Evolutionary conservation across 305 asterid genomes (phyloP).

Genomic region (Fraxinus ornus): DNA sequence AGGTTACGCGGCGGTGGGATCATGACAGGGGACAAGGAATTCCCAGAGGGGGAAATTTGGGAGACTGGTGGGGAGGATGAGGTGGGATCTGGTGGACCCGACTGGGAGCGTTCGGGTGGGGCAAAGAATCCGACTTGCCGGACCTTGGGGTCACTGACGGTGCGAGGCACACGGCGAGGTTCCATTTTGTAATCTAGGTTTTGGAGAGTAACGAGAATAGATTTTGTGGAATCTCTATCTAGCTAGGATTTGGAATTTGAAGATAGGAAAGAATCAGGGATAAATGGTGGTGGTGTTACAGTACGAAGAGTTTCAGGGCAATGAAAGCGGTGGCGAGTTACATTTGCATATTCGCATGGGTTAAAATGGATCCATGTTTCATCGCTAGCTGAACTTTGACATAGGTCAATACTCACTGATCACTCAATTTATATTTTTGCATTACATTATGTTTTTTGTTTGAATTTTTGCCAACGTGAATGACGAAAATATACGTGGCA

Average conservation of each 20-base stretch:
- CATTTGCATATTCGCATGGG: no score
- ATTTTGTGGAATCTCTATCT: neutral
- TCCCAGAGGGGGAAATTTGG: conserved; percentile 55
- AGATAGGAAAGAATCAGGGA: neutral
- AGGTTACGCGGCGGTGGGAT: conserved; percentile 87
- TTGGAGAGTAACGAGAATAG: conserved; percentile 9
- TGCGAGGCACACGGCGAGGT: conserved; percentile 61
- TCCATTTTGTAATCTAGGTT: conserved; percentile 41
- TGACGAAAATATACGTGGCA: no score
- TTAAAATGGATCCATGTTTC: no score
- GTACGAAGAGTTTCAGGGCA: neutral
- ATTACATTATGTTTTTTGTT: no score
- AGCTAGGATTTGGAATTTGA: neutral
- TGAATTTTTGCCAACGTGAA: no score
- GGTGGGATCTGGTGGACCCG: conserved; percentile 44
- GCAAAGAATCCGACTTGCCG: conserved; percentile 76
- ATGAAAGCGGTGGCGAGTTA: neutral
- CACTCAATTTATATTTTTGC: no score
- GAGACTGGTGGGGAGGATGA: conserved; percentile 49
- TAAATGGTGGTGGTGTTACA: neutral
- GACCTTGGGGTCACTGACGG: conserved; percentile 73
- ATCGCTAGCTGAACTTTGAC: no score
- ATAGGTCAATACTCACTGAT: no score
- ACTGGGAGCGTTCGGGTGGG: conserved; percentile 63
- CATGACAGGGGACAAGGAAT: conserved; percentile 85